A percentile compares a stretch with the other conserved stretches of the same genome.
Evolutionary conservation across 2,329 filamentous ascomycete species (phyloP).

Genomic region (Fusarium armeniacum): DNA sequence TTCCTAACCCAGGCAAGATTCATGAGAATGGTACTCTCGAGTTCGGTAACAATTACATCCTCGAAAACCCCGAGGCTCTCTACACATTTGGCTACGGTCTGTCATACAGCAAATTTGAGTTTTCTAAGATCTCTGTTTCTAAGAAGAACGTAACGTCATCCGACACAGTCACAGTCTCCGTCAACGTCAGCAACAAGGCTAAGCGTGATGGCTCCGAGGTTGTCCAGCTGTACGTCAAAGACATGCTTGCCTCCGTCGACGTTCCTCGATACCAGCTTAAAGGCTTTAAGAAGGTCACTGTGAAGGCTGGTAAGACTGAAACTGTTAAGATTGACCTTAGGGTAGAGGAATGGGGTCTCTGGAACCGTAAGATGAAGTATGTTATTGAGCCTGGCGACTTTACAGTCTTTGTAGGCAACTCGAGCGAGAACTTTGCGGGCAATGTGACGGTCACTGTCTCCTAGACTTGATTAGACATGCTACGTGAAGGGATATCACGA

Average conservation of each 20-base stretch:
- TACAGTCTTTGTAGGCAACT: constrained; percentile 71
- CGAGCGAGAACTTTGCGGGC: constrained; percentile 68
- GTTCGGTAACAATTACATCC: constrained; percentile 76
- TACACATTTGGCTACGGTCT: constrained; percentile 77
- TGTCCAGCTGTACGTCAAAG: constrained; percentile 76
- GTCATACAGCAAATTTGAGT: constrained; percentile 75
- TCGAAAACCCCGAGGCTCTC: constrained; percentile 70
- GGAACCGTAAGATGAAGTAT: constrained; percentile 75
- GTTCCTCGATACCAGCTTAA: constrained; percentile 75
- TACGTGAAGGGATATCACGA: background rate
- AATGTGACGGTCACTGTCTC: constrained; percentile 69
- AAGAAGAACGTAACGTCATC: constrained; percentile 60
- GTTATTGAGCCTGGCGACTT: constrained; percentile 81
- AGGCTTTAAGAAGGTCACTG: constrained; percentile 75
- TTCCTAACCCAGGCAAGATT: constrained; percentile 65
- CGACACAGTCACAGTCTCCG: constrained; percentile 70
- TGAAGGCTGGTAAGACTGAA: constrained; percentile 71
- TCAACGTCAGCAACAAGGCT: constrained; percentile 73
- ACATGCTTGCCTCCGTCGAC: constrained; percentile 72
- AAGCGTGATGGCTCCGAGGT: constrained; percentile 73
- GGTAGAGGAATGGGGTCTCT: constrained; percentile 70
- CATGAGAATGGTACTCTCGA: constrained; percentile 71
- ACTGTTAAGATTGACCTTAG: constrained; percentile 64
- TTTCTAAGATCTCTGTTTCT: constrained; percentile 67
- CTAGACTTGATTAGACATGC: constrained; percentile 3